Percentiles rank a stretch among this genome's conserved stretches.
These are phyloP conservation scores for Ogataea trehaloabstinens DNA, from an alignment of 805 yeast genomes.

Conservation along the genomic window DNA sequence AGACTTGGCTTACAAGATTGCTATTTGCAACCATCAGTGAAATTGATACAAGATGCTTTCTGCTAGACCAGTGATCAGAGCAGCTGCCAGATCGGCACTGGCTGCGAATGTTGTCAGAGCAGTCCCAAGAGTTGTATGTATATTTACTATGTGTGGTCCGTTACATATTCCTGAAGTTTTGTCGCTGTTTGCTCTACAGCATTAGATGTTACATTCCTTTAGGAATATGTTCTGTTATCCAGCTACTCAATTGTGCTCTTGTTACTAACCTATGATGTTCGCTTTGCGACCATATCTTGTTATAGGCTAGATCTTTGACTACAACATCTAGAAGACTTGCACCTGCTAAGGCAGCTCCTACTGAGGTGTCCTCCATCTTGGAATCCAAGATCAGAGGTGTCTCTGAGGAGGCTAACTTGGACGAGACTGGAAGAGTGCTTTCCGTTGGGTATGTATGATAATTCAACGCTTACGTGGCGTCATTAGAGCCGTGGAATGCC, in stretches of 20 bases:
- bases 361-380: constrained; percentile 97
- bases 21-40: constrained; percentile 1
- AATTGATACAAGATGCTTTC: constrained; percentile 56
- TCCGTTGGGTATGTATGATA: constrained; percentile 79
- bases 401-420: constrained; percentile 93
- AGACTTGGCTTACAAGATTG: constrained; percentile 1
- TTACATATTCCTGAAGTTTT: not conserved
- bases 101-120: constrained; percentile 49
- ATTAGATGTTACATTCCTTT: not conserved
- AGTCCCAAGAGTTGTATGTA: constrained; percentile 46
- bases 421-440: constrained; percentile 99
- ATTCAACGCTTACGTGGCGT: not conserved
- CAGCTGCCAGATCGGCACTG: constrained; percentile 77
- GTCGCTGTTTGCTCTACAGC: too few species aligned
- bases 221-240: not conserved
- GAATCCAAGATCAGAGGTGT: constrained; percentile 99
- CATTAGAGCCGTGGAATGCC: constrained; percentile 4
- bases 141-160: not conserved
- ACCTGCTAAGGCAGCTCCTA: constrained; percentile 96
- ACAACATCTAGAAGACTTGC: constrained; percentile 78
- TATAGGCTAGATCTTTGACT: constrained; percentile 69
- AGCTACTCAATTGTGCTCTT: not conserved
- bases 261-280: constrained; percentile 4
- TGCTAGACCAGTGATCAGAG: constrained; percentile 80
- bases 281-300: constrained; percentile 1